phyloP scores from a whole-genome alignment of 2,329 filamentous ascomycete genomes.

The Drechslerella dactyloides region DNA sequence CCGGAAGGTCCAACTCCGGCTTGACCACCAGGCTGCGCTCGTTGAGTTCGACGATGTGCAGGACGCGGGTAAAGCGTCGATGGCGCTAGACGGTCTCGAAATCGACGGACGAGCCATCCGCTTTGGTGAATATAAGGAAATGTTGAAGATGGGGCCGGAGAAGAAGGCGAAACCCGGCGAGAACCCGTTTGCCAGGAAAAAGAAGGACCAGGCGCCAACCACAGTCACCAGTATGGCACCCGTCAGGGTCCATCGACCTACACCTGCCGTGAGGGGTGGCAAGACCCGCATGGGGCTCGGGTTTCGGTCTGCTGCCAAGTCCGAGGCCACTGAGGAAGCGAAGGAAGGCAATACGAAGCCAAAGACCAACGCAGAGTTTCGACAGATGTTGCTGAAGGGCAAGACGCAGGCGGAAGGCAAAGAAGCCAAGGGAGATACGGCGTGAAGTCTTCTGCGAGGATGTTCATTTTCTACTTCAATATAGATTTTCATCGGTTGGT shows the following conservation, averaged over 20 bases:
- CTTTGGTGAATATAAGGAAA: conserved; percentile 59
- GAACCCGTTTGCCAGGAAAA: conserved; percentile 56
- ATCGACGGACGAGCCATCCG: conserved; percentile 65
- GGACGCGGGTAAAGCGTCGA: conserved; percentile 74
- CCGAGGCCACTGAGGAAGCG: conserved; percentile 52
- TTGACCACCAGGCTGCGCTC: conserved; percentile 82
- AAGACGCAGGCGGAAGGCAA: conserved; percentile 28
- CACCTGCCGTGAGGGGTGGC: conserved; percentile 58
- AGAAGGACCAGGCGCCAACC: conserved; percentile 53
- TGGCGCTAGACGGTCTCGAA: conserved; percentile 66
- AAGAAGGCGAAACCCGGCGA: conserved; percentile 53
- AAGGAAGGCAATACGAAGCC: conserved; percentile 58
- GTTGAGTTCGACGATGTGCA: conserved; percentile 77
- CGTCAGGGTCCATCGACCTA: conserved; percentile 60
- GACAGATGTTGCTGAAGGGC: conserved; percentile 54
- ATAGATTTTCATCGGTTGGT: conserved; percentile 6
- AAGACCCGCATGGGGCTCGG: conserved; percentile 55
- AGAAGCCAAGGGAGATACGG: conserved; percentile 16
- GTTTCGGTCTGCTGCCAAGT: conserved; percentile 55
- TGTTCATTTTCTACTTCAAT: conserved; percentile 13
- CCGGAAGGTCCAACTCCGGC: conserved; percentile 77
- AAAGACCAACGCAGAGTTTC: conserved; percentile 55
- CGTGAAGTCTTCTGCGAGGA: conserved; percentile 10
- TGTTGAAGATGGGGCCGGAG: conserved; percentile 51
- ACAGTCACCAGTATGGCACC: conserved; percentile 30